phyloP scores from a whole-genome alignment of 179 eudicot genomes.

The Patellifolia procumbens region DNA sequence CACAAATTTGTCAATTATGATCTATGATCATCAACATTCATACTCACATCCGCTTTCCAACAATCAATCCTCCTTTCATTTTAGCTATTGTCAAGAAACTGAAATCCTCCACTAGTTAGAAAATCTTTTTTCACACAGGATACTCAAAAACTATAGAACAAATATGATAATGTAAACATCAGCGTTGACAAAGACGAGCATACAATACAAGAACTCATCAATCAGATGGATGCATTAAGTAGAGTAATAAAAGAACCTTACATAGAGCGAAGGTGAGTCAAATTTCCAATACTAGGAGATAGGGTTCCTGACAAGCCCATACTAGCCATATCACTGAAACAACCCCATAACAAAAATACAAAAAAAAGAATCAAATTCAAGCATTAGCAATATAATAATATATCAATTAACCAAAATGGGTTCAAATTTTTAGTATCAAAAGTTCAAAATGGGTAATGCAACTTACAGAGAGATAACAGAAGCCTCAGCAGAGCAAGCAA shows the following conservation, averaged over 20 bases:
- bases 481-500: slow-evolving; percentile 80
- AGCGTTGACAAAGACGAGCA: background rate
- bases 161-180: background rate
- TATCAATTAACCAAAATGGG: background rate
- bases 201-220: background rate
- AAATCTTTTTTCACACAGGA: no score
- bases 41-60: no score
- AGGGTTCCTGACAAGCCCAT: slow-evolving; percentile 72
- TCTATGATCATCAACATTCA: no score
- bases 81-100: no score
- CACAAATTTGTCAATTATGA: no score
- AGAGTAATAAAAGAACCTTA: slow-evolving; percentile 34
- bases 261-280: slow-evolving; percentile 77
- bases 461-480: slow-evolving; percentile 86
- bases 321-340: slow-evolving; percentile 76
- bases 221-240: background rate
- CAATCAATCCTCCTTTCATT: no score
- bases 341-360: background rate
- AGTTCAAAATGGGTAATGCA: background rate
- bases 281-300: slow-evolving; percentile 78
- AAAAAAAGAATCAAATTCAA: slow-evolving; percentile 15
- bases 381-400: background rate
- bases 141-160: background rate
- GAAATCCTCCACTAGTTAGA: no score
- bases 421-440: background rate